These are phyloP conservation scores for Epichloe brachyelytri DNA, from an alignment of 2,329 filamentous ascomycete species.

Conservation along the genomic window DNA sequence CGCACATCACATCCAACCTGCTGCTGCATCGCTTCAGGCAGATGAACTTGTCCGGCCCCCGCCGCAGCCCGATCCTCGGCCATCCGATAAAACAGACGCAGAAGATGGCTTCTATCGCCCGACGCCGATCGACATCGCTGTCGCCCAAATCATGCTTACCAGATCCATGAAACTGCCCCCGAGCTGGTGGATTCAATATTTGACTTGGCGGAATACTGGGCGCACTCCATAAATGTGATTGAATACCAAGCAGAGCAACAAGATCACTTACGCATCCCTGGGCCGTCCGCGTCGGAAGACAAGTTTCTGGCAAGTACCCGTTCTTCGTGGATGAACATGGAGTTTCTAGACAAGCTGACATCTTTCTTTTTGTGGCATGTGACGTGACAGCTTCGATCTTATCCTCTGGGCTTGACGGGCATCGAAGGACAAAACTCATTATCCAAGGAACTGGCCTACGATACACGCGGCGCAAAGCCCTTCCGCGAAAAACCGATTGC, in stretches of 20 bases:
- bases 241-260: slow-evolving; percentile 14
- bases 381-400: slow-evolving; percentile 22
- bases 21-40: slow-evolving; percentile 10
- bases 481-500: slow-evolving; percentile 14
- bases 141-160: slow-evolving; percentile 35
- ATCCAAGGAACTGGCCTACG: slow-evolving; percentile 17
- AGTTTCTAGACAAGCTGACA: neutral
- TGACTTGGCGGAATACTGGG: slow-evolving; percentile 52
- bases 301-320: slow-evolving; percentile 19
- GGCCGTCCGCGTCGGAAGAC: slow-evolving; percentile 15
- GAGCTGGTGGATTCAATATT: slow-evolving; percentile 44
- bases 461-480: slow-evolving; percentile 17
- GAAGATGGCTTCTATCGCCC: slow-evolving; percentile 18
- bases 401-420: slow-evolving; percentile 23
- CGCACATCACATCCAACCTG: slow-evolving; percentile 13
- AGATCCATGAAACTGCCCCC: slow-evolving; percentile 32
- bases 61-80: neutral
- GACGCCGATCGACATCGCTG: slow-evolving; percentile 33
- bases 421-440: slow-evolving; percentile 14
- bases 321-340: too few relatives aligned
- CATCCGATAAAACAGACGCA: slow-evolving; percentile 3
- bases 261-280: slow-evolving; percentile 12
- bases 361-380: neutral
- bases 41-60: neutral
- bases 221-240: slow-evolving; percentile 28